phyloP scores from a whole-genome alignment of 352 stramenopile species.

The Phytophthora macrochlamydospora region DNA sequence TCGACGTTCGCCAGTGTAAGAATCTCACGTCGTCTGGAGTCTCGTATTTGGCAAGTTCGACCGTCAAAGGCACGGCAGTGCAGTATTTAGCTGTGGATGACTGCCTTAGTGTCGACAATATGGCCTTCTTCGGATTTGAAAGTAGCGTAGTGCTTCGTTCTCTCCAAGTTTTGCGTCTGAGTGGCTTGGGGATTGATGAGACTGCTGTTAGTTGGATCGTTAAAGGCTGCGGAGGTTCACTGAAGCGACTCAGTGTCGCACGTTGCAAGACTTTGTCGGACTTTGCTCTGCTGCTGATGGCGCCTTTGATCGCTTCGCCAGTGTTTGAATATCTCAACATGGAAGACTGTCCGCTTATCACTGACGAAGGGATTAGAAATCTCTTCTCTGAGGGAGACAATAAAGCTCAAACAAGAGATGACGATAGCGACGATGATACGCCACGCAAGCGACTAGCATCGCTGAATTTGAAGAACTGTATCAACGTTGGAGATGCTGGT shows the following conservation, averaged over 20 bases:
- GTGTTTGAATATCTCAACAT: constrained; percentile 48
- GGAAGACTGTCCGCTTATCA: constrained; percentile 52
- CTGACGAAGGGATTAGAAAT: constrained; percentile 50
- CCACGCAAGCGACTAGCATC: constrained; percentile 6
- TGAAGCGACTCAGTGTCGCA: constrained; percentile 54
- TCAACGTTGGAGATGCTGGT: constrained; percentile 47
- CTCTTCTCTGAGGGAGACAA: constrained; percentile 43
- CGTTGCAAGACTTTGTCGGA: constrained; percentile 59
- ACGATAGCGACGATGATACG: constrained; percentile 34
- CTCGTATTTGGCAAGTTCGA: constrained; percentile 51
- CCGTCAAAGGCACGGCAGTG: constrained; percentile 25
- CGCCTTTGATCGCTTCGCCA: constrained; percentile 33
- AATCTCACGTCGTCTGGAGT: constrained; percentile 68
- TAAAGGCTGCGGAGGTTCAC: constrained; percentile 45
- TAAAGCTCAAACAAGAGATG: not conserved
- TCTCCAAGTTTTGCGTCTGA: constrained; percentile 45
- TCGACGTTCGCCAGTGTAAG: constrained; percentile 71
- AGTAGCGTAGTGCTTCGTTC: constrained; percentile 37
- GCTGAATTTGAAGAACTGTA: constrained; percentile 68
- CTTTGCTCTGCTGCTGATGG: constrained; percentile 61
- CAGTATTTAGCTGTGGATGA: constrained; percentile 46
- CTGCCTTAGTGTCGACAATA: constrained; percentile 65
- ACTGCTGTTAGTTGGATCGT: constrained; percentile 74
- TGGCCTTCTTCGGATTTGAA: constrained; percentile 82
- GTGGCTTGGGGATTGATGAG: constrained; percentile 59